These are phyloP conservation scores for Leccinum subgranulosum DNA, from an alignment of 768 basidiomycete species.

Conservation along the genomic window DNA sequence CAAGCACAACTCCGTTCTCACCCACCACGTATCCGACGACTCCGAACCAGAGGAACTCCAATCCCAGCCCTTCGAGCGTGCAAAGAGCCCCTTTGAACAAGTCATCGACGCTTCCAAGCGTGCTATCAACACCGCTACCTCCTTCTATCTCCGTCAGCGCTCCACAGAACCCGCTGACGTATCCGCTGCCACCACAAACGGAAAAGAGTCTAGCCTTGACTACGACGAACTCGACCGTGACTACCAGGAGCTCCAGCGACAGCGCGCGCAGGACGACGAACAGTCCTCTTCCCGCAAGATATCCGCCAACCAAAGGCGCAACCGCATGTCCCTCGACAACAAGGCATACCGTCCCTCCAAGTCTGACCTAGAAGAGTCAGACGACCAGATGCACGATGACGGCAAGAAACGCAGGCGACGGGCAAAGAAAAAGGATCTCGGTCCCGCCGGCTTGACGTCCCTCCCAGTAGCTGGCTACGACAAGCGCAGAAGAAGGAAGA, in stretches of 20 bases:
- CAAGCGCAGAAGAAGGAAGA: conserved; percentile 55
- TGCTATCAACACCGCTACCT: conserved; percentile 50
- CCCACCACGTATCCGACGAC: conserved; percentile 61
- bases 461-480: conserved; percentile 66
- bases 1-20: conserved; percentile 48
- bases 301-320: conserved; percentile 42
- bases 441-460: conserved; percentile 58
- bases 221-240: conserved; percentile 76
- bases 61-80: conserved; percentile 39
- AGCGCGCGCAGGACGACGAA: conserved; percentile 21
- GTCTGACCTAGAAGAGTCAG: conserved; percentile 66
- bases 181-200: conserved; percentile 39
- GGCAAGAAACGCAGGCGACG: conserved; percentile 50
- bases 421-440: conserved; percentile 48
- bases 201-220: conserved; percentile 59
- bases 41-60: conserved; percentile 58
- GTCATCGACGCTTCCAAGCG: conserved; percentile 55
- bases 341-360: conserved; percentile 72
- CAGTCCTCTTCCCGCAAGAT: conserved; percentile 33
- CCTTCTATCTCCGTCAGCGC: conserved; percentile 62
- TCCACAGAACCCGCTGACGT: conserved; percentile 51
- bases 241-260: conserved; percentile 39
- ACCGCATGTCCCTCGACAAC: conserved; percentile 72
- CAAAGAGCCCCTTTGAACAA: conserved; percentile 66
- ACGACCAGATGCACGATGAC: conserved; percentile 54